Evolutionary conservation across 225 moss, liverwort and hornwort species (phyloP).

Genomic region (Lunularia cruciata): DNA sequence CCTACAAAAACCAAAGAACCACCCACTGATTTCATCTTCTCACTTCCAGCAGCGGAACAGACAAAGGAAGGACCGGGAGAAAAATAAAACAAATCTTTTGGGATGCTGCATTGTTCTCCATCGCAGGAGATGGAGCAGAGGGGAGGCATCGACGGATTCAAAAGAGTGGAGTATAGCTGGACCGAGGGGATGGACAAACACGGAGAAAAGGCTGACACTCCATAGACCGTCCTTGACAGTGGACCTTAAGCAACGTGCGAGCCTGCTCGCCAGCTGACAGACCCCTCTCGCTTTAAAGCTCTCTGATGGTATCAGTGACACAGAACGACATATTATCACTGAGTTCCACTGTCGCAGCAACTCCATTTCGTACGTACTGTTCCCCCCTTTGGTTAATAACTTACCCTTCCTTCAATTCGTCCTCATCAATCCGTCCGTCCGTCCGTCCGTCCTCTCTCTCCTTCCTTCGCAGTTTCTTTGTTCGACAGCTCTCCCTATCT

Average conservation of each 20-base stretch:
- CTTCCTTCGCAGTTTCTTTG: too few relatives aligned
- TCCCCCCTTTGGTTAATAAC: too few relatives aligned
- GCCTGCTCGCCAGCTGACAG: slow-evolving; percentile 1
- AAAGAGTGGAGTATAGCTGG: slow-evolving; percentile 13
- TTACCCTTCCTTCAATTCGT: too few relatives aligned
- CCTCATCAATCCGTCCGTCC: too few relatives aligned
- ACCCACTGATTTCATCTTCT: background rate
- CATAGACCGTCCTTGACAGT: background rate
- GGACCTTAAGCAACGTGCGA: slow-evolving; percentile 12
- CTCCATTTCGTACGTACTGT: too few relatives aligned
- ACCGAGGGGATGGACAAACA: background rate
- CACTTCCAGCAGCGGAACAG: too few relatives aligned
- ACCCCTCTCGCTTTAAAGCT: slow-evolving; percentile 1
- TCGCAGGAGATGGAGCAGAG: too few relatives aligned
- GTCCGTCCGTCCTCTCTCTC: too few relatives aligned
- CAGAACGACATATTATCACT: too few relatives aligned
- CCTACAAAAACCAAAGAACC: background rate
- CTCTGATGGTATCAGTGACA: background rate
- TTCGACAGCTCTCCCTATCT: too few relatives aligned
- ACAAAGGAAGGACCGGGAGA: background rate
- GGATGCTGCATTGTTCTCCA: too few relatives aligned
- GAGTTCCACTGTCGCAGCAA: too few relatives aligned
- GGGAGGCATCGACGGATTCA: background rate
- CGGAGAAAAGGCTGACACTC: slow-evolving; percentile 8
- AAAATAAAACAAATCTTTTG: background rate